Evolutionary conservation across 2,329 filamentous ascomycete species (phyloP), one percentile per base, ranked within the genome.

Genomic region (Colletotrichum sp.): DNA sequence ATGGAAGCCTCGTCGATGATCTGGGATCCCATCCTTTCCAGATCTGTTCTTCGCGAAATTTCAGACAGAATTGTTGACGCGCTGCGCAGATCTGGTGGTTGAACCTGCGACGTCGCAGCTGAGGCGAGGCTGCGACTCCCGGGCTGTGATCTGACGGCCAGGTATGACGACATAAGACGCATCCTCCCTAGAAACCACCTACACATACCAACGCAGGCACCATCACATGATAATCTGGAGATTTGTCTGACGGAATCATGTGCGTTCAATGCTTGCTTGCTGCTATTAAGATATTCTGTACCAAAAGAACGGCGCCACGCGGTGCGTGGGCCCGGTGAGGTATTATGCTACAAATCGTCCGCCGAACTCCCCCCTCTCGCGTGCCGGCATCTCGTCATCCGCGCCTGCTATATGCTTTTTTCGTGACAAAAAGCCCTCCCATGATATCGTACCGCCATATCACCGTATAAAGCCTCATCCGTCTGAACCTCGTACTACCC

Each of bases 291-390:
- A 30, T 74, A 30, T 48, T 48, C 18, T 22, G 43, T 13, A 48
- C 43, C 43, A 48, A 48, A 22, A 48, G n/a, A 48, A 48, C 5
- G 43, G 18, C 43, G 43, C 43, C 43, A 48, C 43, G 43, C 10
- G 9, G 43, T n/a, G 43, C 36, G 36, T 3, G 36, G 36, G 36
- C 36, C 36, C 36, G 61, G 58, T 28, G 36, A 75, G 72, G 61
- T 75, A 62, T 75, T 75, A 75, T 72, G 48, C 66, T 55, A 71
- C 39, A 55, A 55, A 27, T 28, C 55, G 52, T n/a, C 61, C 25
- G 43, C 55, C 70, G n/a, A 8, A n/a, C 39, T 36, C 22, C 36
- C 18, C 34, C 32, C 34, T 34, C 48, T 18, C 27, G 27, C 28
- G 56, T 32, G n/a, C 56, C 72, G 22, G 36, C 43, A 52, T 22